These are phyloP conservation scores for Periconia macrospinosa DNA, from an alignment of 2,329 filamentous ascomycete genomes.

Conservation along the genomic window DNA sequence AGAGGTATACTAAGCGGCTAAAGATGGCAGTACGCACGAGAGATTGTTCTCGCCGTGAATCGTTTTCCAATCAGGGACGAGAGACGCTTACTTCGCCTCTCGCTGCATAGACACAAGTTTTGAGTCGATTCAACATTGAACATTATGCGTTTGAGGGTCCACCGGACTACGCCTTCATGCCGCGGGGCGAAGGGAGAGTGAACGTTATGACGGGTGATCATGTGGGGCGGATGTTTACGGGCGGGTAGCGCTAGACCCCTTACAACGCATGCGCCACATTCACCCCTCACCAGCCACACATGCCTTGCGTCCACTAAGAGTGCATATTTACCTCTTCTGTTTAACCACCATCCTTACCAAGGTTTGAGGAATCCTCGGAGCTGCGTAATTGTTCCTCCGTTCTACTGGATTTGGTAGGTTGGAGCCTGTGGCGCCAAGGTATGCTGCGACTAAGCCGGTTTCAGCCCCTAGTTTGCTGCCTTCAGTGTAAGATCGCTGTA, in stretches of 20 bases:
- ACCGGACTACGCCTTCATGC: neutral
- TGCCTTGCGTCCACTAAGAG: constrained; percentile 1
- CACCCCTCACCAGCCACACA: constrained; percentile 13
- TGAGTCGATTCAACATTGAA: constrained; percentile 3
- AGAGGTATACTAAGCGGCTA: neutral
- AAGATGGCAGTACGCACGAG: neutral
- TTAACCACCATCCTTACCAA: constrained; percentile 11
- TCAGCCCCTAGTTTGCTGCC: constrained; percentile 20
- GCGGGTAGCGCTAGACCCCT: constrained; percentile 12
- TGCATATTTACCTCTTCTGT: neutral
- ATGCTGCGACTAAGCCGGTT: constrained; percentile 24
- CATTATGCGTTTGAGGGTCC: constrained; percentile 28
- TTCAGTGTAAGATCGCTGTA: constrained; percentile 25
- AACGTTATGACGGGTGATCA: constrained; percentile 1
- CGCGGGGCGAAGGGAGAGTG: neutral
- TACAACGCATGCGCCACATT: constrained; percentile 6
- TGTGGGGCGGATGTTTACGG: constrained; percentile 1
- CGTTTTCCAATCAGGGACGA: neutral
- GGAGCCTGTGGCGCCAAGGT: constrained; percentile 7
- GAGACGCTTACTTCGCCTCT: neutral
- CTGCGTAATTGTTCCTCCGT: neutral
- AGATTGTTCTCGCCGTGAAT: neutral
- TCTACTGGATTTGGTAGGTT: constrained; percentile 5
- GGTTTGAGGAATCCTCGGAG: constrained; percentile 18
- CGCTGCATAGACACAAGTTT: neutral